Conservation (phyloP, 164 flowering plant species). For the Magnolia kwangsiensis region DNA sequence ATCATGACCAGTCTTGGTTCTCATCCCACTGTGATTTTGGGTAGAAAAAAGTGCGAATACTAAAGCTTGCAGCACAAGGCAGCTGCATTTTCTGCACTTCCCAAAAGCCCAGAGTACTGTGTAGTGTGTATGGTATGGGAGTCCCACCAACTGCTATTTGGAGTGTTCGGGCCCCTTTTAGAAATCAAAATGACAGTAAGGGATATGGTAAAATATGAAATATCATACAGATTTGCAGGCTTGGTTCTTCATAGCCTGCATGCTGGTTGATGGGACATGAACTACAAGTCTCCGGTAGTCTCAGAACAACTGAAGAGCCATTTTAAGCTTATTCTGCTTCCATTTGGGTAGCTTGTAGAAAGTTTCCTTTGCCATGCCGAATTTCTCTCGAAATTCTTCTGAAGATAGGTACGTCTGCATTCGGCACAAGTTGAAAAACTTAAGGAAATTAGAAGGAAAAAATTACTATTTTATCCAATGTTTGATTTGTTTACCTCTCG, state of each 20-base stretch:
- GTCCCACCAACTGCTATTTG: neutral
- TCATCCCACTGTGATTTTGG: neutral
- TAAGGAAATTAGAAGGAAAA: neutral
- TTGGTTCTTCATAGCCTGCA: conserved; percentile 28
- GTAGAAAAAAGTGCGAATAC: neutral
- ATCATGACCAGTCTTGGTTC: neutral
- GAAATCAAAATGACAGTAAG: neutral
- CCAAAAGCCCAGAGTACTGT: neutral
- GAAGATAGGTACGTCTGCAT: conserved; percentile 81
- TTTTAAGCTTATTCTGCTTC: conserved; percentile 97
- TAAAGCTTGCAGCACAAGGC: neutral
- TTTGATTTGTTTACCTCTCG: conserved; percentile 61
- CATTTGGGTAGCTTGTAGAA: conserved; percentile 94
- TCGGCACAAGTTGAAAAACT: conserved; percentile 1
- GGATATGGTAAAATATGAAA: neutral
- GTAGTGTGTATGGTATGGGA: neutral
- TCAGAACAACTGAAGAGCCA: conserved; percentile 87
- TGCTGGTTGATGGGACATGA: conserved; percentile 23
- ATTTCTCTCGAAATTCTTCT: conserved; percentile 82
- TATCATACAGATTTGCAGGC: conserved; percentile 34
- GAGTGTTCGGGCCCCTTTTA: neutral
- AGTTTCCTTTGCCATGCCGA: conserved; percentile 78
- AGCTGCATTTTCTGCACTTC: neutral
- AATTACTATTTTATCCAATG: neutral
- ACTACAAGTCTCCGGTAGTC: conserved; percentile 8